Evolutionary conservation across 495 filamentous ascomycete genomes (phyloP), one percentile per base, ranked within the genome.

Genomic region (Neurospora intermedia): DNA sequence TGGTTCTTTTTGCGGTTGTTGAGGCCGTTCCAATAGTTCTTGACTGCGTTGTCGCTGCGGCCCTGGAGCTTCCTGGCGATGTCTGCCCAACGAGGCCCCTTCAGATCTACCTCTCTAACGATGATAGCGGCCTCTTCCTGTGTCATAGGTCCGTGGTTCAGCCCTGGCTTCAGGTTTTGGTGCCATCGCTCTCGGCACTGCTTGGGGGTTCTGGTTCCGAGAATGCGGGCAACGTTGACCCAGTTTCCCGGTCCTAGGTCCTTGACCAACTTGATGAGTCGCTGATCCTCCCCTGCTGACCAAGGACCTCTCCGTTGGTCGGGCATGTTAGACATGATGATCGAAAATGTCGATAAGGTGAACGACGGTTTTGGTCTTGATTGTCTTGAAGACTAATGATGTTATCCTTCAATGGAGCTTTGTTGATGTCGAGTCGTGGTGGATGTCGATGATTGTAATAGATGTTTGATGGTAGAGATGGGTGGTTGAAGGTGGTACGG

Each of bases 11-110:
- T 82, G 76, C 94, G 89, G 83, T 98, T 97, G 90, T 93, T 91
- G 78, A 92, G 92, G 43, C 96, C 95, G 82, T 99, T 98, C 93
- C 93, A 98, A 93, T 94, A 98, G 83, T 99, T 99, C 88, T 99
- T 99, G 70, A 99, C 94, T 42, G 93, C 92, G 79, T 99, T 99
- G 85, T 99, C 96, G 83, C 94, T 97, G 76, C 96, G 90, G 74
- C 94, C 95, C 20, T 91, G 88, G 31, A 99, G 88, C 20, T 88
- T 85, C 77, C 96, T 88, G 38, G 96, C 94, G 76, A 99, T 98
- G 76, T 98, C 93, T 4, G 96, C 96, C 96, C 96, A 99, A 38
- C 91, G 87, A 83, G 93, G 96, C 69, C 96, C 96, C 85, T 92
- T 91, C 74, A 94, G 89, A 35, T 80, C 82, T 43, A 98, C 94